phyloP scores from a whole-genome alignment of 148 eudicot species.

The Chenopodium album region DNA sequence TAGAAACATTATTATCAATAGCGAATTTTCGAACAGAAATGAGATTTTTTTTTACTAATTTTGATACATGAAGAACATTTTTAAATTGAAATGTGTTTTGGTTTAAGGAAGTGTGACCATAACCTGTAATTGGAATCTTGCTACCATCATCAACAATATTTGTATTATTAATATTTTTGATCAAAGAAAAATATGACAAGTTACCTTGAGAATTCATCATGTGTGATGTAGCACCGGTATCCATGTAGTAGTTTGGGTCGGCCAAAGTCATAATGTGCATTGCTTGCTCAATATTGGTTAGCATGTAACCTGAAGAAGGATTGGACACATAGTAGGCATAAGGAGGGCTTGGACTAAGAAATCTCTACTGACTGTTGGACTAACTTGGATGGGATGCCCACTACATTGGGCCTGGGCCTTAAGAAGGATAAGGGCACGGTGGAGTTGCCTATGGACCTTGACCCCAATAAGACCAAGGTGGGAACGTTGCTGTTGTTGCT shows the following conservation, averaged over 20 bases:
- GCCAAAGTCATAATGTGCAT: neutral
- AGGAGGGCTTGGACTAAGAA: neutral
- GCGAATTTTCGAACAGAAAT: too few species aligned
- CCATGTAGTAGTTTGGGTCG: neutral
- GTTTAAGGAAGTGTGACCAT: neutral
- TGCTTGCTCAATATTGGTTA: constrained; percentile 1
- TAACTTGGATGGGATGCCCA: neutral
- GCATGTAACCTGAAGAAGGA: neutral
- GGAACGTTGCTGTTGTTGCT: too few species aligned
- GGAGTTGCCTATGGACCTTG: neutral
- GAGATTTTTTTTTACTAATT: too few species aligned
- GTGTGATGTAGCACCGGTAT: neutral
- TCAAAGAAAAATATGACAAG: neutral
- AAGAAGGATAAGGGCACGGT: neutral
- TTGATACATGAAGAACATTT: too few species aligned
- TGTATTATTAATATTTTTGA: neutral
- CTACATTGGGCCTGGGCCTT: neutral
- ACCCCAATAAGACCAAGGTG: too few species aligned
- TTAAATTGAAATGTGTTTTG: neutral
- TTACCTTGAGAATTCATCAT: neutral
- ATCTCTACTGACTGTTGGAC: neutral
- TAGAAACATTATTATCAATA: too few species aligned
- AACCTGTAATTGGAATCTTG: neutral
- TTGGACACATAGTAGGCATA: neutral
- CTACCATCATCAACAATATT: neutral